phyloP scores from a whole-genome alignment of 345 rosid species.

The Eucalyptus marginata region DNA sequence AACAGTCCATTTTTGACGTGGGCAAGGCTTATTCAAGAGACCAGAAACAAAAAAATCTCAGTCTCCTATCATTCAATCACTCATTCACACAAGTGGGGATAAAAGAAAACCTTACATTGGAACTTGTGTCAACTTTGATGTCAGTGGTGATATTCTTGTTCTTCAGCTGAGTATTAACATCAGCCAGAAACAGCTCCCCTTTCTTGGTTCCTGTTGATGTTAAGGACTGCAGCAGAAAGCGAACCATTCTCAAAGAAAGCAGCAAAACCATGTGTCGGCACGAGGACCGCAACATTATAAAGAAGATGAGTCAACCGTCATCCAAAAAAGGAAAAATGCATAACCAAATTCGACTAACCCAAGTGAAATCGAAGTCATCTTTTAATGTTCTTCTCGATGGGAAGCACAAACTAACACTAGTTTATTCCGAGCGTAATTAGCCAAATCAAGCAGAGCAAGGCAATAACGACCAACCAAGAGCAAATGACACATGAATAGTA shows the following conservation, averaged over 20 bases:
- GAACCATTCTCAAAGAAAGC: neutral
- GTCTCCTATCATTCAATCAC: neutral
- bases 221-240: constrained; percentile 32
- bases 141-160: constrained; percentile 85
- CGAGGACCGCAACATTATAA: neutral
- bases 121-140: constrained; percentile 73
- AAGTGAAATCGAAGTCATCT: neutral
- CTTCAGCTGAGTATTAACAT: constrained; percentile 79
- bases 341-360: neutral
- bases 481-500: neutral
- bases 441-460: neutral
- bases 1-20: neutral
- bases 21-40: neutral
- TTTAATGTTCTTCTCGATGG: neutral
- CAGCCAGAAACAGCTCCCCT: constrained; percentile 68
- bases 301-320: neutral
- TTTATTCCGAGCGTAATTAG: neutral
- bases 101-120: constrained; percentile 25
- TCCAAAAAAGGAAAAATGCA: neutral
- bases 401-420: neutral
- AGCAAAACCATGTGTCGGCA: neutral
- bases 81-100: neutral
- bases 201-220: constrained; percentile 72
- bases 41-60: neutral
- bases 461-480: neutral